phyloP scores from a whole-genome alignment of 148 eudicot genomes.

The Vaccinium darrowii region DNA sequence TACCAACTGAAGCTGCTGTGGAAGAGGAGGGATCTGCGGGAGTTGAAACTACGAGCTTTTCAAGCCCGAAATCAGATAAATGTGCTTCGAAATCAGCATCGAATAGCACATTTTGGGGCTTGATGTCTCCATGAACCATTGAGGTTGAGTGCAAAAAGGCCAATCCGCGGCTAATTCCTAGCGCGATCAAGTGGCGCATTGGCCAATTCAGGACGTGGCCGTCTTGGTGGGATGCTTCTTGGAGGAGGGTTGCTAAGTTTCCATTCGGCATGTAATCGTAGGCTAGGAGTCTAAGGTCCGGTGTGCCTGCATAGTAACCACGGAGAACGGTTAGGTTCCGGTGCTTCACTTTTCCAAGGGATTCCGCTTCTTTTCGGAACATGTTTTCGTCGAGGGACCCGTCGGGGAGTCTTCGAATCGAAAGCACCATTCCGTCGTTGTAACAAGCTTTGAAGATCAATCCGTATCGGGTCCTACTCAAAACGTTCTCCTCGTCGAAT shows the following conservation, averaged over 20 bases:
- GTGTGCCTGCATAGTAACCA: conserved; percentile 56
- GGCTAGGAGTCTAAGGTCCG: conserved; percentile 46
- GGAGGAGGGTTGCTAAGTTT: conserved; percentile 62
- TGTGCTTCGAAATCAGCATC: conserved; percentile 81
- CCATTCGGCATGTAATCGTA: conserved; percentile 81
- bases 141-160: conserved; percentile 49
- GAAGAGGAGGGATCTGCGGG: conserved; percentile 39
- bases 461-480: conserved; percentile 53
- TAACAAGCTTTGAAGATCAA: conserved; percentile 57
- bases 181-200: conserved; percentile 68
- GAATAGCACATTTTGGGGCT: conserved; percentile 62
- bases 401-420: conserved; percentile 52
- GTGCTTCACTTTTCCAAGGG: conserved; percentile 59
- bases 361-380: conserved; percentile 63
- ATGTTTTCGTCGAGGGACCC: conserved; percentile 37
- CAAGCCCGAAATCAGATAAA: conserved; percentile 60
- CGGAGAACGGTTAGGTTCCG: conserved; percentile 60
- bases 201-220: conserved; percentile 79
- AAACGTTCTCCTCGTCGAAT: conserved; percentile 67
- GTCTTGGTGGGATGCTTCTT: conserved; percentile 74
- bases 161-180: conserved; percentile 65
- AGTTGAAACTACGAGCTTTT: conserved; percentile 34
- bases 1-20: conserved; percentile 41
- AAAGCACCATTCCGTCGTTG: conserved; percentile 57
- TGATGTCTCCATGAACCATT: conserved; percentile 58